Percentiles rank a stretch among this genome's conserved stretches.
phyloP scores from a whole-genome alignment of 345 rosid genomes.

The Populus euphratica region DNA sequence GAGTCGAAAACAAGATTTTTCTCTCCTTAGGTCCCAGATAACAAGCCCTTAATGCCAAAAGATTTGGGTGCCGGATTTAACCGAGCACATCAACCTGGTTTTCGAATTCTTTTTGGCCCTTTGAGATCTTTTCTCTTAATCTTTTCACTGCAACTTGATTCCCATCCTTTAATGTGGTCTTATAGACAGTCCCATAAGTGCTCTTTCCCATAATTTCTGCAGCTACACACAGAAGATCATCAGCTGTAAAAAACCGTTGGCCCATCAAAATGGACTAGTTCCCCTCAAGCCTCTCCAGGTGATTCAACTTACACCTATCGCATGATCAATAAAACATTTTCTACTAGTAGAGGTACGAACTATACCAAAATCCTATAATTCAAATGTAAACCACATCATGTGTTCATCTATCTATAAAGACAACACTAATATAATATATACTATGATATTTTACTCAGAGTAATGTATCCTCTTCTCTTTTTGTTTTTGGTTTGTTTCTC shows the following conservation, averaged over 20 bases:
- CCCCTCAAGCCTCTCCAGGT: slow-evolving; percentile 17
- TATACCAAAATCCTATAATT: not conserved
- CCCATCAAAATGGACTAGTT: slow-evolving; percentile 28
- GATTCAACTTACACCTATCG: slow-evolving; percentile 14
- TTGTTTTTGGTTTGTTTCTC: no score
- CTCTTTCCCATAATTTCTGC: slow-evolving; percentile 28
- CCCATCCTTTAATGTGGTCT: slow-evolving; percentile 28
- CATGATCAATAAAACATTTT: not conserved
- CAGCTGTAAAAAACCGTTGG: slow-evolving; percentile 20
- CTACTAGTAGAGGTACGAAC: no score
- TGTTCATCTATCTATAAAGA: not conserved
- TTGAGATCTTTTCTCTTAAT: slow-evolving; percentile 82
- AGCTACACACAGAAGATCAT: slow-evolving; percentile 25
- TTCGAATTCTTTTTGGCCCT: slow-evolving; percentile 78
- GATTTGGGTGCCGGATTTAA: slow-evolving; percentile 71
- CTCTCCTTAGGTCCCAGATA: slow-evolving; percentile 95
- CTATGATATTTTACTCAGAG: not conserved
- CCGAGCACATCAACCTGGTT: slow-evolving; percentile 68
- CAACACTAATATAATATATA: not conserved
- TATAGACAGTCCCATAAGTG: slow-evolving; percentile 27
- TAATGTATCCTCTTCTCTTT: no score
- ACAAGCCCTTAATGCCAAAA: slow-evolving; percentile 74
- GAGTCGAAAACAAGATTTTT: slow-evolving; percentile 91
- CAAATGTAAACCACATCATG: not conserved
- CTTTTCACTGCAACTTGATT: slow-evolving; percentile 37